Conservation (phyloP, 202 grass and related monocot species). For the Brachypodium distachyon region DNA sequence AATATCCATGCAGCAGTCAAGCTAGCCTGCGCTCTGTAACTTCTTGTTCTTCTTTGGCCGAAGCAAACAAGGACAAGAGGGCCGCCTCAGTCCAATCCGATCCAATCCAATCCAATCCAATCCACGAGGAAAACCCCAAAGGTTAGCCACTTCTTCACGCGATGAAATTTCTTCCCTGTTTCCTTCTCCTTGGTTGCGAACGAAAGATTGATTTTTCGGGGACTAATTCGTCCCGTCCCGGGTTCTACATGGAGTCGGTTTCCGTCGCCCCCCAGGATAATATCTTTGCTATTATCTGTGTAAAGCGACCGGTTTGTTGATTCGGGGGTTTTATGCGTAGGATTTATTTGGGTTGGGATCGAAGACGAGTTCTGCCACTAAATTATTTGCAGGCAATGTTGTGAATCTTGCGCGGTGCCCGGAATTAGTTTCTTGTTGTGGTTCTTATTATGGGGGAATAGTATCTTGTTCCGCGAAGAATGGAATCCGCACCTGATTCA, state of each 20-base stretch:
- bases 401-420: slow-evolving; percentile 9
- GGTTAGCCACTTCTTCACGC: slow-evolving; percentile 13
- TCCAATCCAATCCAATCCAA: slow-evolving; percentile 6
- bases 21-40: slow-evolving; percentile 12
- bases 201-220: neutral
- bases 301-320: neutral
- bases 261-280: neutral
- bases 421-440: slow-evolving; percentile 18
- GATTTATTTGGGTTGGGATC: neutral
- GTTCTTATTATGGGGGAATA: slow-evolving; percentile 17
- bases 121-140: neutral
- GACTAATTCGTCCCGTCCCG: neutral
- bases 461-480: slow-evolving; percentile 25
- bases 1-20: slow-evolving; percentile 9
- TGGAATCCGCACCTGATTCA: slow-evolving; percentile 39
- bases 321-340: neutral
- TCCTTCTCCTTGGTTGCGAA: neutral
- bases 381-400: neutral
- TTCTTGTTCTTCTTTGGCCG: neutral
- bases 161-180: neutral
- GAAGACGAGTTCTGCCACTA: neutral
- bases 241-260: neutral
- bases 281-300: neutral
- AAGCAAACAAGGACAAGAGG: slow-evolving; percentile 13
- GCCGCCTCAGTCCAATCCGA: neutral